These are phyloP conservation scores for Mycena pura DNA, from an alignment of 768 basidiomycete species.

Conservation along the genomic window DNA sequence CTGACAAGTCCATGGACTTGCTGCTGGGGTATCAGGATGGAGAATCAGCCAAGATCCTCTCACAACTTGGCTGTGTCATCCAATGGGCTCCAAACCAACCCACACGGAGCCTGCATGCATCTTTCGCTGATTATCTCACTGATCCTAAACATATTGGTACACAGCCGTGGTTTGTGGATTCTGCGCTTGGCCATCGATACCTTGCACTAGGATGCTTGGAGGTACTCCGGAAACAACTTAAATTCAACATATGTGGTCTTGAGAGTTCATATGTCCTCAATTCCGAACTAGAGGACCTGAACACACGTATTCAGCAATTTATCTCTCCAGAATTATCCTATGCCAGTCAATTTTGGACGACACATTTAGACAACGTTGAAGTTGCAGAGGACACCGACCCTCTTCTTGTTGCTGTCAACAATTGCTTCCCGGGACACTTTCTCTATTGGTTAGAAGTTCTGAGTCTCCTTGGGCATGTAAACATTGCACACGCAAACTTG, in stretches of 20 bases:
- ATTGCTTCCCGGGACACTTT: neutral
- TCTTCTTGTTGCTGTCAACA: no score
- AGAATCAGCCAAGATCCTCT: neutral
- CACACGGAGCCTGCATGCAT: neutral
- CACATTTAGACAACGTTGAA: neutral
- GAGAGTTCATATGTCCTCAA: neutral
- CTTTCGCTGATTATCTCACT: neutral
- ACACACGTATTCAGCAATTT: neutral
- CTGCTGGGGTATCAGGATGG: neutral
- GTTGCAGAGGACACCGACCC: neutral
- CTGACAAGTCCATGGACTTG: neutral
- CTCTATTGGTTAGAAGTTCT: slow-evolving; percentile 14
- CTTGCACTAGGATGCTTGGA: slow-evolving; percentile 6
- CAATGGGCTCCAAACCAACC: neutral
- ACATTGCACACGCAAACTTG: no score
- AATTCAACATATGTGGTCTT: neutral
- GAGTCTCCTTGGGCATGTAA: neutral
- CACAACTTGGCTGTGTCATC: neutral
- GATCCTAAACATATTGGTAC: neutral
- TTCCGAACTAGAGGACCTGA: neutral
- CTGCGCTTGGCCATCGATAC: neutral
- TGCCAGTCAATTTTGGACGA: neutral
- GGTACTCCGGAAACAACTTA: neutral
- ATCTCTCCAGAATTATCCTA: slow-evolving; percentile 9
- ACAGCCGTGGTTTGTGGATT: neutral